These are phyloP conservation scores for Macrolepiota dolichaula DNA, from an alignment of 768 basidiomycete genomes.

Conservation along the genomic window DNA sequence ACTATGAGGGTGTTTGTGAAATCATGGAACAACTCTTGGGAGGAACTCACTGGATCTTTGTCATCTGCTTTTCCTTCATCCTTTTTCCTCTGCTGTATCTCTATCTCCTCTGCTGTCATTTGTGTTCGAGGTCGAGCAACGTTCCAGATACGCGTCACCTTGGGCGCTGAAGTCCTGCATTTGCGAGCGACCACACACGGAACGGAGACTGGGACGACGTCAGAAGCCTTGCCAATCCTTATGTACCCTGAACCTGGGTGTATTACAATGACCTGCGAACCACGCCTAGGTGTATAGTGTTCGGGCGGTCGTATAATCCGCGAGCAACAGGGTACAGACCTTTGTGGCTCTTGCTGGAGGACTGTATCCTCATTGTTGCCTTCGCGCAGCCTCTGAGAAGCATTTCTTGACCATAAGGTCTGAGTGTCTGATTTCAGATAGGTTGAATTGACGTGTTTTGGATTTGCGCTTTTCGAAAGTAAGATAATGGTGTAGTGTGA, in stretches of 20 bases:
- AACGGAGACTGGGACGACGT: conserved; percentile 66
- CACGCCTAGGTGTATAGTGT: conserved; percentile 43
- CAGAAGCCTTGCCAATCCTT: conserved; percentile 74
- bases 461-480: conserved; percentile 53
- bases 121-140: conserved; percentile 5
- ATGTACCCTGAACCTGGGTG: conserved; percentile 76
- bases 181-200: conserved; percentile 75
- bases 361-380: conserved; percentile 8
- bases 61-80: conserved; percentile 22
- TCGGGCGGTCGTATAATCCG: not conserved
- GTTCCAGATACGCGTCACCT: conserved; percentile 27
- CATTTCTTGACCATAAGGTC: conserved; percentile 69
- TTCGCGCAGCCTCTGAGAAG: conserved; percentile 12
- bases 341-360: conserved; percentile 7
- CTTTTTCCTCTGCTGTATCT: not conserved
- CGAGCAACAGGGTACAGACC: not conserved
- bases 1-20: conserved; percentile 37
- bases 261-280: conserved; percentile 74
- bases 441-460: conserved; percentile 73
- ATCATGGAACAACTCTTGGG: not conserved
- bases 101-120: conserved; percentile 2
- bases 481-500: conserved; percentile 3
- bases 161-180: conserved; percentile 41
- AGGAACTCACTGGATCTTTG: conserved; percentile 59
- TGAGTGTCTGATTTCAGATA: conserved; percentile 79